Percentiles rank a stretch among this genome's conserved stretches.
phyloP scores from a whole-genome alignment of 2,329 filamentous ascomycete species.

The Trichoderma atrobrunneum region DNA sequence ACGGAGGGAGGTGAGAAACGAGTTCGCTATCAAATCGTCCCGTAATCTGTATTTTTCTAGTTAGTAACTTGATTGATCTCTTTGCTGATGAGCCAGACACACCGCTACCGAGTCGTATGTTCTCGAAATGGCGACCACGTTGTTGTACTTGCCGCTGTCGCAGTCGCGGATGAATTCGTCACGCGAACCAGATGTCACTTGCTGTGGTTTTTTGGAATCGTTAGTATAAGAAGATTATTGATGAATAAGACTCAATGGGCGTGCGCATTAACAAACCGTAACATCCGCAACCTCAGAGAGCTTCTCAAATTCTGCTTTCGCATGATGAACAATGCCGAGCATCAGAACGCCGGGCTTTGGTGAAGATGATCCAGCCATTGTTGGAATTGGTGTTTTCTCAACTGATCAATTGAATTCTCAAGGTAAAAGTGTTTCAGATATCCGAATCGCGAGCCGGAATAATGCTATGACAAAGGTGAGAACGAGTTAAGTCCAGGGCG shows the following conservation, averaged over 20 bases:
- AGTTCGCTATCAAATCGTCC: neutral
- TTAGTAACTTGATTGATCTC: neutral
- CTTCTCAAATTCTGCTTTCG: neutral
- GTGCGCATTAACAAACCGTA: neutral
- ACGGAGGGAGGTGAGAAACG: neutral
- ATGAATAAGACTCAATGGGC: neutral
- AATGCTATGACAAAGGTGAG: neutral
- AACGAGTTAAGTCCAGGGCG: neutral
- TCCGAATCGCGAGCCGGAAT: neutral
- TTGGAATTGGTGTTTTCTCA: neutral
- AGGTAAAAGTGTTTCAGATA: neutral
- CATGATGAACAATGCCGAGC: neutral
- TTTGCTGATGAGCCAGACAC: neutral
- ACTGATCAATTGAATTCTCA: neutral
- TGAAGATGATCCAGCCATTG: neutral
- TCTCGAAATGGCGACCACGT: neutral
- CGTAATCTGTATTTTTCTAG: neutral
- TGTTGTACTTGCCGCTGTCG: neutral
- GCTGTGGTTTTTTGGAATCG: neutral
- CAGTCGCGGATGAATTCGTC: neutral
- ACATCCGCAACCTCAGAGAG: neutral
- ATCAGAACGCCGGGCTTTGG: neutral
- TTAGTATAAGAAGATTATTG: neutral
- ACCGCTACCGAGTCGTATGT: neutral
- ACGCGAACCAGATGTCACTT: neutral